phyloP scores from a whole-genome alignment of 2,329 filamentous ascomycete genomes.

The Ophiostoma sp. region DNA sequence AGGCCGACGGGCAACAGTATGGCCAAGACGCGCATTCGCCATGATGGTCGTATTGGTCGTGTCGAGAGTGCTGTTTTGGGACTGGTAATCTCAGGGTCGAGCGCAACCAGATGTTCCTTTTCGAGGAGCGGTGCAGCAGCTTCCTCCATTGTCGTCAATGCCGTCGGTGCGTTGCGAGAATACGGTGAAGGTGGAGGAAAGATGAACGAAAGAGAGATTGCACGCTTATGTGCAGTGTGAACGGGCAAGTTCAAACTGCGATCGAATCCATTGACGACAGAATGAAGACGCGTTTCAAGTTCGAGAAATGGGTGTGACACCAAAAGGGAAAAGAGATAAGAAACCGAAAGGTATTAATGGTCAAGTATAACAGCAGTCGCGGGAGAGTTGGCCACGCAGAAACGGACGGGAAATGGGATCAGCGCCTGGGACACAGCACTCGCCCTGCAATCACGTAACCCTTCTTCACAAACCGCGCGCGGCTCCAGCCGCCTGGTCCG shows the following conservation, averaged over 20 bases:
- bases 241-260: background rate
- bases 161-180: background rate
- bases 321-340: background rate
- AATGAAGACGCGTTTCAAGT: background rate
- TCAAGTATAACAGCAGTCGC: background rate
- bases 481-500: conserved; percentile 2
- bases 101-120: conserved; percentile 2
- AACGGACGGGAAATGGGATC: conserved; percentile 1
- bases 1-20: background rate
- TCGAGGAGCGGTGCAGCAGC: conserved; percentile 14
- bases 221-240: background rate
- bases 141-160: conserved; percentile 4
- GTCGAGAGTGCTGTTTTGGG: background rate
- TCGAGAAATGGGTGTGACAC: background rate
- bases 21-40: background rate
- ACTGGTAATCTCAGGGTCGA: background rate
- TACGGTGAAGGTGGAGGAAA: background rate
- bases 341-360: background rate
- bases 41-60: background rate
- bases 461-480: background rate
- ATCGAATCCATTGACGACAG: background rate
- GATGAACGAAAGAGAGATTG: background rate
- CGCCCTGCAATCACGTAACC: background rate
- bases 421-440: background rate
- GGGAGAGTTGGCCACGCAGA: background rate